phyloP scores from a whole-genome alignment of 1,284 basidiomycete species.

The Coriolopsis trogii region DNA sequence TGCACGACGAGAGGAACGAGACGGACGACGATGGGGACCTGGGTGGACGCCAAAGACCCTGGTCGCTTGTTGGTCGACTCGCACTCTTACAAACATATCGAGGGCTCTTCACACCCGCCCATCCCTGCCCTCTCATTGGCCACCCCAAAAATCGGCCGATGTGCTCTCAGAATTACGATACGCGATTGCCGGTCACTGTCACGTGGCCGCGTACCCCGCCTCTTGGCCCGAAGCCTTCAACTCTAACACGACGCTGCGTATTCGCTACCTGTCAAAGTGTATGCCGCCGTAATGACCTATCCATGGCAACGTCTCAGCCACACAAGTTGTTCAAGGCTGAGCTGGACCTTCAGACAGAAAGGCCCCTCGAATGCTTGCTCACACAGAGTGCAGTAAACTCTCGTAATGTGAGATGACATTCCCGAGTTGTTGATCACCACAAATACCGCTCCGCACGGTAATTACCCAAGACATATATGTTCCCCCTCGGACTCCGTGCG shows the following conservation, averaged over 20 bases:
- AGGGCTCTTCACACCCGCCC: slow-evolving; percentile 11
- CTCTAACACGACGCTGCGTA: no score
- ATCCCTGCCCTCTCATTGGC: slow-evolving; percentile 27
- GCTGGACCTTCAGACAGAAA: no score
- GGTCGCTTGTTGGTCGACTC: neutral
- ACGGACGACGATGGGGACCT: neutral
- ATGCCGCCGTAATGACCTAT: neutral
- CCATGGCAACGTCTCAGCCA: no score
- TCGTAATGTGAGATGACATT: no score
- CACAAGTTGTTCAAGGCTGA: no score
- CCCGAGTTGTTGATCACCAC: no score
- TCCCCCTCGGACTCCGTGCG: no score
- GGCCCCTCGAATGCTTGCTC: no score
- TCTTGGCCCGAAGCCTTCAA: neutral
- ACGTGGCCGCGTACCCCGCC: slow-evolving; percentile 20
- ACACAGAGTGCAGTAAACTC: no score
- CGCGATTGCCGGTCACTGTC: neutral
- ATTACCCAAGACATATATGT: no score
- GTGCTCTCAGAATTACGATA: slow-evolving; percentile 4
- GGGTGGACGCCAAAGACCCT: neutral
- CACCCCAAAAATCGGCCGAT: slow-evolving; percentile 31
- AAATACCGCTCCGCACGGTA: no score
- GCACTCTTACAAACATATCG: slow-evolving; percentile 10
- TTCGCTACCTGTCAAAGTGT: neutral
- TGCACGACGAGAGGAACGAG: slow-evolving; percentile 1